Evolutionary conservation across 306 rosid genomes (phyloP).

Genomic region (Fragaria ananassa): DNA sequence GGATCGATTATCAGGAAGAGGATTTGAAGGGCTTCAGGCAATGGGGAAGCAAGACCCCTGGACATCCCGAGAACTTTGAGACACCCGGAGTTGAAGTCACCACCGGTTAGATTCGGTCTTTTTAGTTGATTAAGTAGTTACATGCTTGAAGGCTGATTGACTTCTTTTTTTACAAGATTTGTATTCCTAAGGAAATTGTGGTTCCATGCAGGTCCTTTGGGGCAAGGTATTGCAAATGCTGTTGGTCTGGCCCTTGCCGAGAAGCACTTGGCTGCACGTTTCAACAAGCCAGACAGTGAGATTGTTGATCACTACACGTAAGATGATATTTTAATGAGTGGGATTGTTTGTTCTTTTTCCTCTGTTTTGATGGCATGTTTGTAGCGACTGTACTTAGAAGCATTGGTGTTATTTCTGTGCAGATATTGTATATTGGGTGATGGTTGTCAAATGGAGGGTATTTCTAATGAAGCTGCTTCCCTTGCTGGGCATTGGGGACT

Average conservation of each 20-base stretch:
- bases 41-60: constrained; percentile 92
- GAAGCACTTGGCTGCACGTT: constrained; percentile 96
- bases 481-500: constrained; percentile 99
- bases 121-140: neutral
- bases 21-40: constrained; percentile 88
- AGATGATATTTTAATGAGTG: constrained; percentile 18
- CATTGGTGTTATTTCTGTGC: constrained; percentile 19
- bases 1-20: constrained; percentile 53
- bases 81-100: constrained; percentile 92
- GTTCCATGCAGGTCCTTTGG: constrained; percentile 78
- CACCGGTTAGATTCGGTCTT: constrained; percentile 57
- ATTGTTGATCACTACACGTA: constrained; percentile 96
- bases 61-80: constrained; percentile 98
- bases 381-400: constrained; percentile 1
- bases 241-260: constrained; percentile 99
- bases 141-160: neutral
- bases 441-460: constrained; percentile 99
- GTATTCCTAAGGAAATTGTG: neutral
- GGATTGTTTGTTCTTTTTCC: neutral
- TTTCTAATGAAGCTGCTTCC: constrained; percentile 83
- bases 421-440: constrained; percentile 85
- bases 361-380: neutral
- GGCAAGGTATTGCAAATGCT: constrained; percentile 96
- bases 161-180: neutral
- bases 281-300: constrained; percentile 85